Base-by-base conservation (phyloP, 768 basidiomycete genomes). In the Tricholoma sp. region DNA sequence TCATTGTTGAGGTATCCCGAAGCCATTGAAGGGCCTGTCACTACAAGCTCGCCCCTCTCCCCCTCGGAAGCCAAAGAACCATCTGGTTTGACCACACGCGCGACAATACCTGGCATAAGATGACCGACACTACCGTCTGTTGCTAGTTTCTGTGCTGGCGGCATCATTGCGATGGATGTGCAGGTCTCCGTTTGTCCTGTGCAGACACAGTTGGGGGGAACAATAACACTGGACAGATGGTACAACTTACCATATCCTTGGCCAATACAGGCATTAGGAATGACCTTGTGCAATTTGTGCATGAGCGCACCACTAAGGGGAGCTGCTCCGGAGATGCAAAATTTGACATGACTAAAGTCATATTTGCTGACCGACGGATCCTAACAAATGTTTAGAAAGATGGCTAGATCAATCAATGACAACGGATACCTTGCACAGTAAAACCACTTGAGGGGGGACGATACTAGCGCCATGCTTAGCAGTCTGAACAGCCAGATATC, bases 141-240 rank as follows among this genome's bases (percentile, higher is more conserved):
- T 57, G 74, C 80, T 59, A 77, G 65, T 63, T 69, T 76, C 61
- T 71, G 74, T 50, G 63, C 71, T 12, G 72, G 69, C 29, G 76
- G 76, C 58, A 81, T 65, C 54, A 80, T 73, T 11, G 76, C 69
- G 53, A 87, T 65, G 0, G 81, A 76, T 0, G 83, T 80, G 56
- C 74, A 76, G 2, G 84, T 82, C 66, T 88, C 87, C 3, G 87
- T 88, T 57, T 85, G 75, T 18, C 87, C 85, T 85, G 47, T 44
- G 13, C 20, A 17, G 24, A n/a, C 47, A 24, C 24, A 37, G 32
- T 29, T 24, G 20, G 15, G n/a, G 24, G 24, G 18, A 24, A 32
- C 45, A 45, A 57, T 36, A 15, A 32, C 17, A 9, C 24, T 24
- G 39, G 3, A 34, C 29, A 32, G 2, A 20, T 8, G 7, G 1